Base-by-base conservation (phyloP, 2,329 filamentous ascomycete genomes). In the Nigrospora oryzae region DNA sequence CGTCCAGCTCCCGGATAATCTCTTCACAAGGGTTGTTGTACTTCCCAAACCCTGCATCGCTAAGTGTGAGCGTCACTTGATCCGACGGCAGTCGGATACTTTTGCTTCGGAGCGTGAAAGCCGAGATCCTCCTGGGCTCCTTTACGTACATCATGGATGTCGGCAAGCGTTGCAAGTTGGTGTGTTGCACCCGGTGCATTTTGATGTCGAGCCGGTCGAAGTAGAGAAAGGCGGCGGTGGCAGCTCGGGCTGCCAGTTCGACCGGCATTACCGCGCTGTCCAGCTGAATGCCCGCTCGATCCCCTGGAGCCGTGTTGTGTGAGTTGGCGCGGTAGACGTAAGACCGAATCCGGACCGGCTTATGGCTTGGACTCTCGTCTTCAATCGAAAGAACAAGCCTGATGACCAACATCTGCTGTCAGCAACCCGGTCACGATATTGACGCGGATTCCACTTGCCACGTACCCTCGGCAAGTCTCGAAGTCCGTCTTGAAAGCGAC, bases 171-270 rank as follows among this genome's bases (percentile, higher is more conserved):
- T 11, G 11, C 36, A 17, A 5, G 19, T 13, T 13, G 2, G 16
- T 11, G 36, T 17, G 13, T 17, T 38, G 36, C 5, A 12, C n/a
- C 15, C 12, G 6, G 16, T 5, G 44, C 44, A 5, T 15, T 1
- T 7, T 11, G 31, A 16, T 40, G 35, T 8, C 30, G 38, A 43
- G 42, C 11, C 42, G 42, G 4, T 45, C 38, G n/a, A 50, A 50
- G 31, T 49, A 50, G 32, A 51, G 30, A 16, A 47, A 47, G 1
- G 49, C 49, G 4, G 47, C 49, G 4, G 49, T 51, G 3, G 38
- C 48, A 3, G 49, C 49, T 23, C 46, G 47, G 3, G 47, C 47
- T 15, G 49, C 49, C 19, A 23, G 4, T 4, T 23, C 19, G 19
- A 23, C 19, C 19, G 19, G 6, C 19, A 23, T 23, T 23, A 23